phyloP scores from a whole-genome alignment of 495 filamentous ascomycete genomes.

The Tuber aestivum region DNA sequence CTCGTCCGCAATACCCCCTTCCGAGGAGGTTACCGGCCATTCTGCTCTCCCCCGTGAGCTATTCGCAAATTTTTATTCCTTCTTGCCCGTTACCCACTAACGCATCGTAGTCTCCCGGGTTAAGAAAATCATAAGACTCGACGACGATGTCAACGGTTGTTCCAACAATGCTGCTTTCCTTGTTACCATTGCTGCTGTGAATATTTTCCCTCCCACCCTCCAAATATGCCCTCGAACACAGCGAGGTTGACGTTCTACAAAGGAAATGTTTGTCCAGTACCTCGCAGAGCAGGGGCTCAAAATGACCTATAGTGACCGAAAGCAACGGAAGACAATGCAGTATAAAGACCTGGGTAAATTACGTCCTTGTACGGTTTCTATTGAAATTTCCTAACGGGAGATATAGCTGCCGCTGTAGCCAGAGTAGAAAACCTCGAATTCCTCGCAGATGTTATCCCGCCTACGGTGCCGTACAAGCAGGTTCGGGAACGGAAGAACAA shows the following conservation, averaged over 20 bases:
- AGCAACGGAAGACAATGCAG: constrained; percentile 88
- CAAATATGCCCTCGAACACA: constrained; percentile 6
- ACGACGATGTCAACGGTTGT: constrained; percentile 75
- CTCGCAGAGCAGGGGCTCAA: constrained; percentile 78
- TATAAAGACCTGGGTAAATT: constrained; percentile 80
- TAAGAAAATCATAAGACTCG: constrained; percentile 84
- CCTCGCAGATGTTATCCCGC: constrained; percentile 79
- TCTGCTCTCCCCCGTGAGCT: constrained; percentile 75
- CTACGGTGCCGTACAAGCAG: constrained; percentile 34
- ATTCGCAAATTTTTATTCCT: background rate
- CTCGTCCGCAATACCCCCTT: constrained; percentile 67
- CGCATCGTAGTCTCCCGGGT: constrained; percentile 67
- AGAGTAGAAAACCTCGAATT: constrained; percentile 93
- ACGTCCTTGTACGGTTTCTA: background rate
- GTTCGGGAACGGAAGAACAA: constrained; percentile 31
- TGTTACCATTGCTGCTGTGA: constrained; percentile 79
- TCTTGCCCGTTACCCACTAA: constrained; percentile 15
- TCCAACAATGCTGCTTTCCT: constrained; percentile 94
- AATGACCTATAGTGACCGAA: constrained; percentile 81
- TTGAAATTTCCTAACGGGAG: constrained; percentile 4
- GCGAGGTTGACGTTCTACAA: constrained; percentile 12
- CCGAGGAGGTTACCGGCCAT: constrained; percentile 77
- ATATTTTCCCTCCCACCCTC: constrained; percentile 31
- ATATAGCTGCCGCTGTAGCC: constrained; percentile 71
- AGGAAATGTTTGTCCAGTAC: constrained; percentile 97